Evolutionary conservation across 1,284 basidiomycete species (phyloP).

Genomic region (Apiotrichum montevideense): DNA sequence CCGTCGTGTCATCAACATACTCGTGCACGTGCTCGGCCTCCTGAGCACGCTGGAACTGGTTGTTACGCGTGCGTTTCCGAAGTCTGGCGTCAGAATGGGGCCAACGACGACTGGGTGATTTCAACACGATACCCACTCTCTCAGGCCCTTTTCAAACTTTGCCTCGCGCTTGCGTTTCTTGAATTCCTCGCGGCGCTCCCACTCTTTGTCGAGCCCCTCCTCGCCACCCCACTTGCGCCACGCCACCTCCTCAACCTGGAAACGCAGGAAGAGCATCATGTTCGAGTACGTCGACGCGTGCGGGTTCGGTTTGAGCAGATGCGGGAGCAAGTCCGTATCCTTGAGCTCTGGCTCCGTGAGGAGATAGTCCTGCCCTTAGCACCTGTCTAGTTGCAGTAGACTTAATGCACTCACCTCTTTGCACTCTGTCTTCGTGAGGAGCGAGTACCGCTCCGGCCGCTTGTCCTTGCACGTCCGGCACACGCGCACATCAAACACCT

Average conservation of each 20-base stretch:
- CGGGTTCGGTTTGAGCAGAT: conserved; percentile 91
- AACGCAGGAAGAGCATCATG: conserved; percentile 98
- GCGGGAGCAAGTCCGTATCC: conserved; percentile 86
- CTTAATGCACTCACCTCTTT: conserved; percentile 63
- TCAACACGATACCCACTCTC: conserved; percentile 50
- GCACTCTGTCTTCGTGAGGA: conserved; percentile 97
- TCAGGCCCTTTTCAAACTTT: conserved; percentile 82
- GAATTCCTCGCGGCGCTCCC: conserved; percentile 66
- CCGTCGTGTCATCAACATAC: conserved; percentile 59
- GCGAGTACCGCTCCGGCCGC: conserved; percentile 82
- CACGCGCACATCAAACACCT: conserved; percentile 71
- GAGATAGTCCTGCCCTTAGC: conserved; percentile 65
- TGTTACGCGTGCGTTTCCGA: conserved; percentile 75
- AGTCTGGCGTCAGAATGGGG: conserved; percentile 44
- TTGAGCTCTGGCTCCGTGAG: conserved; percentile 86
- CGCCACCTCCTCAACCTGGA: conserved; percentile 92
- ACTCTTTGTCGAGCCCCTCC: conserved; percentile 85
- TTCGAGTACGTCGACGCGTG: conserved; percentile 95
- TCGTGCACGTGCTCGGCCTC: conserved; percentile 82
- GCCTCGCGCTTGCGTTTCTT: conserved; percentile 88
- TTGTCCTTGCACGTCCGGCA: conserved; percentile 87
- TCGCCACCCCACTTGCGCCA: conserved; percentile 97
- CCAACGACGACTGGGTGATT: not conserved
- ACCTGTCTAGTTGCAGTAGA: not conserved
- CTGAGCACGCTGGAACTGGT: conserved; percentile 77